phyloP scores from a whole-genome alignment of 164 flowering plant species.

The Umbellularia californica region DNA sequence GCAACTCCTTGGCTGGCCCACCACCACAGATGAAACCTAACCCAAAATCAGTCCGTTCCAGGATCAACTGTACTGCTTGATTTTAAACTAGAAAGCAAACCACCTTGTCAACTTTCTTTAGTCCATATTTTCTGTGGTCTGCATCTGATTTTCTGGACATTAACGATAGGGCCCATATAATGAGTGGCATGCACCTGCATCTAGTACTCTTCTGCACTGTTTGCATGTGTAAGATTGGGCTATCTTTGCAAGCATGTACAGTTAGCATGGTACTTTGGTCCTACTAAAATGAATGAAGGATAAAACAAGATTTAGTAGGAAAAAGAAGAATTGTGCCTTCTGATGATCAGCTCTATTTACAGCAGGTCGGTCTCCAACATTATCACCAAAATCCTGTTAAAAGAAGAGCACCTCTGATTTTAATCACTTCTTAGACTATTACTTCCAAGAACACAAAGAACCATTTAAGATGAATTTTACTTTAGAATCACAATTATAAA shows the following conservation, averaged over 20 bases:
- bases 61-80: neutral
- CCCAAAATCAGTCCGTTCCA: neutral
- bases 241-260: neutral
- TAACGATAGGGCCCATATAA: neutral
- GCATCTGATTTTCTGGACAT: neutral
- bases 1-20: neutral
- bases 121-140: neutral
- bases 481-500: neutral
- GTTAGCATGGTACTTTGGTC: neutral
- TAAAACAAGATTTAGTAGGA: neutral
- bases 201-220: neutral
- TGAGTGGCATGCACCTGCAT: neutral
- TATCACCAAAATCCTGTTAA: slow-evolving; percentile 13
- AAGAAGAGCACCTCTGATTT: neutral
- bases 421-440: neutral
- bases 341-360: neutral
- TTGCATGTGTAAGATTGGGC: neutral
- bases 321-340: slow-evolving; percentile 7
- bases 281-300: neutral
- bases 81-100: no score
- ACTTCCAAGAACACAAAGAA: neutral
- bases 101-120: neutral
- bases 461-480: neutral
- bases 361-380: neutral
- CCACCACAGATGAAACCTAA: neutral